A percentile compares a stretch with the other conserved stretches of the same genome.
phyloP scores from a whole-genome alignment of 1,139 yeast species.

The Geotrichum australiense region DNA sequence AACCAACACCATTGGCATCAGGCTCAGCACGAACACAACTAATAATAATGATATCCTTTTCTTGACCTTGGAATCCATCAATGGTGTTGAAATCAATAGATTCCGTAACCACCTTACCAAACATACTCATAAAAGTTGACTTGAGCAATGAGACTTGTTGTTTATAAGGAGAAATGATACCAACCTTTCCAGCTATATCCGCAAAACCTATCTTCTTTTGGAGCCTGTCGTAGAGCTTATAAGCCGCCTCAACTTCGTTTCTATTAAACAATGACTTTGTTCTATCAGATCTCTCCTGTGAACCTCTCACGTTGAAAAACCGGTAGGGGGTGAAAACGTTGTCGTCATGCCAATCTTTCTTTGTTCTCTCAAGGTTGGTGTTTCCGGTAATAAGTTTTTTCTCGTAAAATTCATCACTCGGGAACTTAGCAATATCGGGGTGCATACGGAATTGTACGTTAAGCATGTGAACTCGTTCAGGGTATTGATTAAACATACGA shows the following conservation, averaged over 20 bases:
- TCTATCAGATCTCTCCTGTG: constrained; percentile 45
- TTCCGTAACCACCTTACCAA: constrained; percentile 55
- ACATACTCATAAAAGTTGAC: constrained; percentile 48
- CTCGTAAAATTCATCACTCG: constrained; percentile 74
- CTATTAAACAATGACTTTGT: constrained; percentile 18
- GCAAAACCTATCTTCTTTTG: constrained; percentile 11
- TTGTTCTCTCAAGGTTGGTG: constrained; percentile 38
- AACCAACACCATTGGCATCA: constrained; percentile 67
- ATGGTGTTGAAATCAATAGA: constrained; percentile 88
- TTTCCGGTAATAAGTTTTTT: constrained; percentile 71
- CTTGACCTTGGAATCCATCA: constrained; percentile 98
- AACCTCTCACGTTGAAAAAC: constrained; percentile 64
- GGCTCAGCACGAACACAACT: constrained; percentile 90
- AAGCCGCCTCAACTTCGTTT: constrained; percentile 14
- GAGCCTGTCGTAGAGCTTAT: constrained; percentile 46
- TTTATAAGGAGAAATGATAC: constrained; percentile 91
- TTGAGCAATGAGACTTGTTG: constrained; percentile 67
- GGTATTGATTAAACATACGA: constrained; percentile 73
- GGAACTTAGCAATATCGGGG: constrained; percentile 81
- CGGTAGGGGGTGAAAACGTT: constrained; percentile 59
- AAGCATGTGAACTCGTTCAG: constrained; percentile 59
- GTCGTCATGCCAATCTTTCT: constrained; percentile 66
- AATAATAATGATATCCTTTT: constrained; percentile 85
- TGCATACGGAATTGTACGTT: constrained; percentile 99
- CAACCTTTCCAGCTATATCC: constrained; percentile 64